Percentiles rank a stretch among this genome's conserved stretches.
phyloP scores from a whole-genome alignment of 257 asterid genomes.

The Nicotiana tabacum region DNA sequence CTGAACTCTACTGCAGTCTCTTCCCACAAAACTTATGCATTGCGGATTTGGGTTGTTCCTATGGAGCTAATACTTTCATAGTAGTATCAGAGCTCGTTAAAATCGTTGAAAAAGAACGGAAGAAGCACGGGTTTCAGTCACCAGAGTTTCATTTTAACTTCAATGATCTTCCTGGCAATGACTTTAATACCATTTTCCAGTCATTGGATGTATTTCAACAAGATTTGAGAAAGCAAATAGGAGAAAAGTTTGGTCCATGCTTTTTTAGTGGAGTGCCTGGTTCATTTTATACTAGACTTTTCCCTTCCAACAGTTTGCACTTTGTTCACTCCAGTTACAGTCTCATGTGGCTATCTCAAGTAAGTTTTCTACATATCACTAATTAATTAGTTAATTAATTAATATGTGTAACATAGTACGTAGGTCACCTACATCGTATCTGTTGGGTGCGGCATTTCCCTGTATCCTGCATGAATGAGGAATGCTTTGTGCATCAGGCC shows the following conservation, averaged over 20 bases:
- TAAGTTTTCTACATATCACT: background rate
- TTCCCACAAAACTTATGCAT: background rate
- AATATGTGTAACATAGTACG: no score
- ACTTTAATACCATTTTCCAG: conserved; percentile 53
- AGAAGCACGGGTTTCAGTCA: conserved; percentile 4
- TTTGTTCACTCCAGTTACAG: conserved; percentile 68
- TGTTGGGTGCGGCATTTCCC: no score
- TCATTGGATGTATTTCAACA: conserved; percentile 30
- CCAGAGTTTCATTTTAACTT: conserved; percentile 45
- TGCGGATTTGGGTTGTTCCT: conserved; percentile 20
- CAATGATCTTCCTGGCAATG: conserved; percentile 68
- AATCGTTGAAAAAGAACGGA: conserved; percentile 16
- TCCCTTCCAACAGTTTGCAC: conserved; percentile 40
- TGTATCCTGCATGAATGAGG: no score
- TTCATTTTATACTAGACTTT: conserved; percentile 59
- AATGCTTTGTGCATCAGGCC: no score
- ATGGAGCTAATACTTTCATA: conserved; percentile 16
- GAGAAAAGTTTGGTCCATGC: conserved; percentile 22
- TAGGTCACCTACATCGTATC: no score
- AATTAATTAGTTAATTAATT: background rate
- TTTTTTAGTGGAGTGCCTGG: conserved; percentile 53
- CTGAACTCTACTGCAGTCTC: conserved; percentile 8
- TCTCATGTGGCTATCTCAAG: conserved; percentile 66
- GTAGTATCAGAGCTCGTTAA: conserved; percentile 26
- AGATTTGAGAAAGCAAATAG: conserved; percentile 22